Percentiles rank a stretch among this genome's conserved stretches.
Evolutionary conservation across 2,329 filamentous ascomycete genomes (phyloP).

Genomic region (Pseudocercospora fijiensis): DNA sequence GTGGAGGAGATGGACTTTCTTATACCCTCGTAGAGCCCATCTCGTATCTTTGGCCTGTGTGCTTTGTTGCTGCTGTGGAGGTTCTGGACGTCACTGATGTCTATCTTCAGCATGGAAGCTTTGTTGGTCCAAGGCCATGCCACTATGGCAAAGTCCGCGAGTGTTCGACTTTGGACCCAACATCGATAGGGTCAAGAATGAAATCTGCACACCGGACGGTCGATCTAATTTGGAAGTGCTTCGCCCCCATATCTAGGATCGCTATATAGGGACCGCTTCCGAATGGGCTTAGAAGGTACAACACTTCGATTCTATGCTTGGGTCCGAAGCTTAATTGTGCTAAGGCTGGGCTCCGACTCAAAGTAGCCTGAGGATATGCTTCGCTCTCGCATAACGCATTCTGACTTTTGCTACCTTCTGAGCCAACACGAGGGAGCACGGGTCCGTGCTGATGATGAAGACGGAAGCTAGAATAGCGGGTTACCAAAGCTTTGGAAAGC

Average conservation of each 20-base stretch:
- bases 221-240: background rate
- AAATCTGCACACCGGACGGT: background rate
- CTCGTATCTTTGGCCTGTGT: background rate
- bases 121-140: background rate
- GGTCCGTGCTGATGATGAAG: background rate
- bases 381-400: background rate
- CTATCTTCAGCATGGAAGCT: background rate
- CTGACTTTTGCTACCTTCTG: background rate
- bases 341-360: background rate
- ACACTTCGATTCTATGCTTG: background rate
- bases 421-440: background rate
- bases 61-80: background rate
- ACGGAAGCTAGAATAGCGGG: background rate
- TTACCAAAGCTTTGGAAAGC: background rate
- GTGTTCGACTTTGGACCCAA: background rate
- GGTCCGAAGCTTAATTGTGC: background rate
- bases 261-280: background rate
- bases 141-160: background rate
- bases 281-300: background rate
- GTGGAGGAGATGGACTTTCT: constrained; percentile 9
- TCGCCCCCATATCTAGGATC: background rate
- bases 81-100: background rate
- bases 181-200: background rate
- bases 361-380: background rate
- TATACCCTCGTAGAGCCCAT: constrained; percentile 9